Conservation (phyloP, 179 eudicot genomes). For the Camellia oleifera region DNA sequence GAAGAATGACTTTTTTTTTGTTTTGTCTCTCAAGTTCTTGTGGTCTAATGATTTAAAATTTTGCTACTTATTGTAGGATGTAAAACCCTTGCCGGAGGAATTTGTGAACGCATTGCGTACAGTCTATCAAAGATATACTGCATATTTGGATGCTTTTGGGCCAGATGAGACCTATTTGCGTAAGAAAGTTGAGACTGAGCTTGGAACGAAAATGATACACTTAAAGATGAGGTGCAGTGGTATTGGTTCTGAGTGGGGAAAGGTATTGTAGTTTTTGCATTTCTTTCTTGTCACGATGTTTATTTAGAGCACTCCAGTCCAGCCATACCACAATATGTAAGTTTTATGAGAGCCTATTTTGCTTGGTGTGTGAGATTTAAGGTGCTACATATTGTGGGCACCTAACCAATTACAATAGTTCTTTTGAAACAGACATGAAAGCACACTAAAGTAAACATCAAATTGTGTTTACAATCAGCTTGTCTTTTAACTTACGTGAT, state of each 20-base stretch:
- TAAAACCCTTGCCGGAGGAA: slow-evolving; percentile 56
- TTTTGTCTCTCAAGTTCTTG: background rate
- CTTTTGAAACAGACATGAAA: background rate
- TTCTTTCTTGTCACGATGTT: background rate
- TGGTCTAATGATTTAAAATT: background rate
- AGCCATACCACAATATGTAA: background rate
- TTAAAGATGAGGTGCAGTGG: slow-evolving; percentile 85
- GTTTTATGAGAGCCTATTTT: background rate
- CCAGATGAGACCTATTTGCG: slow-evolving; percentile 72
- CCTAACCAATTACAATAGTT: background rate
- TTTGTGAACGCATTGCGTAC: slow-evolving; percentile 48
- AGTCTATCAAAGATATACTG: slow-evolving; percentile 58
- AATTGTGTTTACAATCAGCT: background rate
- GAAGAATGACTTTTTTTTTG: background rate
- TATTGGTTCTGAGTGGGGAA: slow-evolving; percentile 85
- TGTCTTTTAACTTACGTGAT: too few relatives aligned
- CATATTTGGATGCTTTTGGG: slow-evolving; percentile 79
- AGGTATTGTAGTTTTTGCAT: slow-evolving; percentile 38
- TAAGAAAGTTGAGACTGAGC: slow-evolving; percentile 83
- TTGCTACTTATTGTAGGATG: slow-evolving; percentile 42
- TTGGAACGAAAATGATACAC: slow-evolving; percentile 86
- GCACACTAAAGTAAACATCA: background rate
- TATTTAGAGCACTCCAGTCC: background rate
- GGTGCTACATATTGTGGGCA: background rate
- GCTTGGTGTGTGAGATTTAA: background rate